phyloP scores from a whole-genome alignment of 2,329 filamentous ascomycete genomes.

The Colletotrichum chrysophilum region DNA sequence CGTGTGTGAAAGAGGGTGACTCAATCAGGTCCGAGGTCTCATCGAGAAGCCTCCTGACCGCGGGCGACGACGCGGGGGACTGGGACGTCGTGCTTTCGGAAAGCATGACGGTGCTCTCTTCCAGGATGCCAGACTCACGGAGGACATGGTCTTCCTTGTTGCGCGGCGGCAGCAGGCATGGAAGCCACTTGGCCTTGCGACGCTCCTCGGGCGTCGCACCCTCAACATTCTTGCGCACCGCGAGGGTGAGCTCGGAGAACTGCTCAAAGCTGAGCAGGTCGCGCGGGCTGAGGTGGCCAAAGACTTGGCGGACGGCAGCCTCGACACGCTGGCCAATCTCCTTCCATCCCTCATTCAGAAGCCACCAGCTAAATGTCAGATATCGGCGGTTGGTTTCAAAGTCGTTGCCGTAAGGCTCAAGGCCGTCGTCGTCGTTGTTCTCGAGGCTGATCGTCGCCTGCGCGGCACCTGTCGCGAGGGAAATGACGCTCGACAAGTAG shows the following conservation, averaged over 20 bases:
- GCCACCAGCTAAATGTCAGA: slow-evolving; percentile 97
- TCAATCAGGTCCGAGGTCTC: slow-evolving; percentile 97
- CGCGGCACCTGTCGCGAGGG: slow-evolving; percentile 77
- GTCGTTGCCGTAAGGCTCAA: slow-evolving; percentile 85
- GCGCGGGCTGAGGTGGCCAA: slow-evolving; percentile 85
- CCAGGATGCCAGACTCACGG: slow-evolving; percentile 80
- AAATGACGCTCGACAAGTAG: slow-evolving; percentile 94
- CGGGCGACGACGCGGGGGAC: slow-evolving; percentile 51
- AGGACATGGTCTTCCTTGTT: slow-evolving; percentile 85
- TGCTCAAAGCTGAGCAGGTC: slow-evolving; percentile 85
- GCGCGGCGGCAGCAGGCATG: slow-evolving; percentile 79
- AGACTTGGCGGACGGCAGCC: slow-evolving; percentile 85
- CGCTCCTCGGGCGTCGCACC: slow-evolving; percentile 54
- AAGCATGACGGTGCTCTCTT: slow-evolving; percentile 50
- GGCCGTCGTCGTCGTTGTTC: slow-evolving; percentile 89
- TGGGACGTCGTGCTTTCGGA: slow-evolving; percentile 34
- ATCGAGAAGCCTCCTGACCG: slow-evolving; percentile 84
- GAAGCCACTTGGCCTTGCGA: slow-evolving; percentile 71
- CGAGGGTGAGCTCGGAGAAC: slow-evolving; percentile 79
- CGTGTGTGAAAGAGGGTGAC: slow-evolving; percentile 87
- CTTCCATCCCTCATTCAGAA: slow-evolving; percentile 89
- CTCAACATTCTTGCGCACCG: slow-evolving; percentile 86
- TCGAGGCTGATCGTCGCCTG: slow-evolving; percentile 85
- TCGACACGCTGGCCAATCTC: slow-evolving; percentile 83
- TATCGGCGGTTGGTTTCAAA: slow-evolving; percentile 97